These are phyloP conservation scores for Solanum bukasovii DNA, from an alignment of 257 asterid species.

Conservation along the genomic window DNA sequence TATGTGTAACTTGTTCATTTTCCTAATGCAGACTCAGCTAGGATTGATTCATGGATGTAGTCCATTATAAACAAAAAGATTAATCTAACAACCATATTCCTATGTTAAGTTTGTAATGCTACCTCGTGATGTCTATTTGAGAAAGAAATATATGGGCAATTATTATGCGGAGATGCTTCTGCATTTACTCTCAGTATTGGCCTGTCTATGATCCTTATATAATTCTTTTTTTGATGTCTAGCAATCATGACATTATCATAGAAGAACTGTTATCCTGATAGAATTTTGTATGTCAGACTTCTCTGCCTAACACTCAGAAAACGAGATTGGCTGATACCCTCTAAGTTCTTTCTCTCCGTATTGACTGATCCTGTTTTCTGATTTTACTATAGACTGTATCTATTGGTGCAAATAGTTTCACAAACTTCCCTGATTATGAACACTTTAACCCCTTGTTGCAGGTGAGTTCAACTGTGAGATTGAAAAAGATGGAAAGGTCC, in stretches of 20 bases:
- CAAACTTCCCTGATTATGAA: not conserved
- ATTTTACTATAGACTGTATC: not conserved
- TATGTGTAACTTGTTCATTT: not conserved
- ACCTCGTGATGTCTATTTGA: not conserved
- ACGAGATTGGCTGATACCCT: not conserved
- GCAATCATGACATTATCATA: not conserved
- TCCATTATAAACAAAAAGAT: not conserved
- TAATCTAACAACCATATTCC: not conserved
- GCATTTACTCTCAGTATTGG: not conserved
- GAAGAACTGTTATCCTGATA: not conserved
- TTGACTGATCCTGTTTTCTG: not conserved
- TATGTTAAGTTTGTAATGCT: not conserved
- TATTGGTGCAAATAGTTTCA: not conserved
- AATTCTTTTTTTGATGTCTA: not conserved
- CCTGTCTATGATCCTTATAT: not conserved
- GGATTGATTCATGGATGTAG: not conserved
- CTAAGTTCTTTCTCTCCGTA: not conserved
- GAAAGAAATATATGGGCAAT: not conserved
- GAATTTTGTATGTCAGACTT: not conserved
- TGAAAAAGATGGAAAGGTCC: slow-evolving; percentile 49
- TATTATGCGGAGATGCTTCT: not conserved
- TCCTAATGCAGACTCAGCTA: not conserved
- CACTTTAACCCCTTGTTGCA: slow-evolving; percentile 9
- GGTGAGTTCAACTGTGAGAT: slow-evolving; percentile 68
- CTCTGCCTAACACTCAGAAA: not conserved